Evolutionary conservation across 192 early-diverging fungal genomes (phyloP), one percentile per base, ranked within the genome.

Genomic region (Thamnidium elegans): DNA sequence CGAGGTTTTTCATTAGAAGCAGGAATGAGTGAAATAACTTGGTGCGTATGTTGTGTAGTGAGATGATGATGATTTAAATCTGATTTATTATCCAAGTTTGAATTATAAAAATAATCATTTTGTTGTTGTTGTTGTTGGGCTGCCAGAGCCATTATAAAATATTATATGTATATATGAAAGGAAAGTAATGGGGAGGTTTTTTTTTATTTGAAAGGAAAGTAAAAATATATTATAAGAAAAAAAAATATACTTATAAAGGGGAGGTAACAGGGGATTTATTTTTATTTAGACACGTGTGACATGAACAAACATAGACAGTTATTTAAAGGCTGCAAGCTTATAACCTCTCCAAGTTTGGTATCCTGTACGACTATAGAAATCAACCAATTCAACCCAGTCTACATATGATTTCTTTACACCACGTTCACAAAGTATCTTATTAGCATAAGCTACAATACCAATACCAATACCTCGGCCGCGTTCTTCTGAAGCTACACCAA

Each of bases 361-460:
- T 34, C 55, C 50, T 20, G 62, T 60, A 48, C 47, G 58, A 23
- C 50, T 36, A 54, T 76, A 72, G 42, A 76, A 72, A 1, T 58
- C 63, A 20, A 76, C 51, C 1, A 58, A 32, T 47, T 72, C 74
- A 19, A 76, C 74, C 74, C 74, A 76, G 46, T 76, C 74, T 7
- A 76, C 67, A 51, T 71, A 76, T 0, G 65, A 64, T 47, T 58
- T 76, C 19, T 65, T 47, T 4, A 76, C 70, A 8, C 70, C 69
- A 8, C 74, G 64, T n/a, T 20, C 21, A 45, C 51, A 51, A 7
- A 76, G 54, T 6, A 76, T 52, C 19, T 68, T 53, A 43, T 76
- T 76, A 7, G 69, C 74, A 58, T 69, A 66, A 31, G 66, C 69
- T 44, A 72, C 67, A 36, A 76, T 76, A 10, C 70, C 74, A 2